Evolutionary conservation across 2,329 filamentous ascomycete species (phyloP), one percentile per base, ranked within the genome.

Genomic region (Scytalidium lignicola): DNA sequence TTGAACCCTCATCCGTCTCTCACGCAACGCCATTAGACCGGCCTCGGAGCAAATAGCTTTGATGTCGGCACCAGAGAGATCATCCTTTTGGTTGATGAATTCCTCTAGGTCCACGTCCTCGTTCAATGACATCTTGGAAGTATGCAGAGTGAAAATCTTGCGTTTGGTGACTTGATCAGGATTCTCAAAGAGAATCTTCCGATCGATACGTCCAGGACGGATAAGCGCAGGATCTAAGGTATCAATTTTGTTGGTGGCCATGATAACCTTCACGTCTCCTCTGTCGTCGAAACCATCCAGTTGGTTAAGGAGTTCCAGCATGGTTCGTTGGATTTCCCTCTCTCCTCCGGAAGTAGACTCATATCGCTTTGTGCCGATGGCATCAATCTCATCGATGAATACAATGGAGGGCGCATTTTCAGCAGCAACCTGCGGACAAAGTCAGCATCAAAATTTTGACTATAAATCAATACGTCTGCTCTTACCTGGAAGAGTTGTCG

Each of bases 161-260:
- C 92, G 81, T 73, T 85, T 85, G 50, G 93, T 99, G 71, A 92
- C 91, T 77, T 96, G 85, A 70, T 83, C 75, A 42, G 73, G 75
- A 62, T 84, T 79, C 67, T 82, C 79, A 64, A 84, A 88, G 54
- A 85, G 71, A 55, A 99, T 99, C 81, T 99, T 99, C 62, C 93
- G 86, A 70, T 99, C 93, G 69, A 99, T 99, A 79, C 93, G 91
- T 56, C 93, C 93, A 41, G 93, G 93, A 58, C 93, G 86, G 65
- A 99, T 99, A 59, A 99, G 78, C 17, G 93, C 93, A 48, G 93
- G 93, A 65, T 99, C 95, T 22, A 99, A 79, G 3, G 90, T 95
- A 60, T 99, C 95, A 59, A 99, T 99, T 82, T 99, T 99, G 83
- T 99, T 99, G 58, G 93, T 99, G 12, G 93, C 95, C 91, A 99